These are phyloP conservation scores for Colletotrichum tabaci DNA, from an alignment of 2,329 filamentous ascomycete genomes.

Conservation along the genomic window DNA sequence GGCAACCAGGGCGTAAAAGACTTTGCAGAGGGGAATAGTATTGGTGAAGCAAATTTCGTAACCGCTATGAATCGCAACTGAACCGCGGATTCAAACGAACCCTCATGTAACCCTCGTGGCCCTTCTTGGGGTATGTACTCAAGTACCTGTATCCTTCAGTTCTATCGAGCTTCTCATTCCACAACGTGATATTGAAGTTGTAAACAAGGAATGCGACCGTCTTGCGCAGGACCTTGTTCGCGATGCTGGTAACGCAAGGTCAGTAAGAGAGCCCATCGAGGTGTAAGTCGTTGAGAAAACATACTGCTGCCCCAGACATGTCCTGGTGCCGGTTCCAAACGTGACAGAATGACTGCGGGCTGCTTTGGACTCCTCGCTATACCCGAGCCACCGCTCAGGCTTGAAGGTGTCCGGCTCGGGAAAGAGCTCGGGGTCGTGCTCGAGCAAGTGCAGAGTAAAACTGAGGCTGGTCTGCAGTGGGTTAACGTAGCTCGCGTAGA, in stretches of 20 bases:
- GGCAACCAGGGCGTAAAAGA: neutral
- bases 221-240: conserved; percentile 42
- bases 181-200: conserved; percentile 42
- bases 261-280: neutral
- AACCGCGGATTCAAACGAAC: conserved; percentile 32
- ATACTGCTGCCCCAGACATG: conserved; percentile 43
- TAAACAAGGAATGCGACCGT: conserved; percentile 38
- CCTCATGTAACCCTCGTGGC: conserved; percentile 37
- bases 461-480: conserved; percentile 33
- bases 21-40: conserved; percentile 7
- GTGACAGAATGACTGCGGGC: conserved; percentile 9
- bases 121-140: conserved; percentile 40
- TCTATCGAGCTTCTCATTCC: conserved; percentile 26
- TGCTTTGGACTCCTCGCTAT: conserved; percentile 10
- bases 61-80: conserved; percentile 12
- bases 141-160: conserved; percentile 32
- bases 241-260: conserved; percentile 24
- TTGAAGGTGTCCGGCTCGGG: conserved; percentile 38
- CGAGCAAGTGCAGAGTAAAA: conserved; percentile 41
- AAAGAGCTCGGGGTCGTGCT: conserved; percentile 34
- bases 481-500: neutral
- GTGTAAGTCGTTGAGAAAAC: neutral
- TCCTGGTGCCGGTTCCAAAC: conserved; percentile 43
- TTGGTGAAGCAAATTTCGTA: neutral
- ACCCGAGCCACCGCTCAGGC: conserved; percentile 41